Percentiles rank a stretch among this genome's conserved stretches.
Evolutionary conservation across 805 yeast species (phyloP).

Genomic region (Hanseniaspora taiwanica): DNA sequence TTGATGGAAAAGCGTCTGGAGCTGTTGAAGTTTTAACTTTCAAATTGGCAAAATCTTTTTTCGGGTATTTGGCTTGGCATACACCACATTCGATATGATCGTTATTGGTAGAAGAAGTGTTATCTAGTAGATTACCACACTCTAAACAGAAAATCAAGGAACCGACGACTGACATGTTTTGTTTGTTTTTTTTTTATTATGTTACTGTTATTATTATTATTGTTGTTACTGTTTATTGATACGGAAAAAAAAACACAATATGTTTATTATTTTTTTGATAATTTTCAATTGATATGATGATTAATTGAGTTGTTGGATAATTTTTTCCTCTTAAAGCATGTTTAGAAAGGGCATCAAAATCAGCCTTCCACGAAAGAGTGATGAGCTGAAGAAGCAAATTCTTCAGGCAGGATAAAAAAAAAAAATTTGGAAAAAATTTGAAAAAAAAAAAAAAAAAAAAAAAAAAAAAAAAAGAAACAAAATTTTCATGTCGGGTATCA

Average conservation of each 20-base stretch:
- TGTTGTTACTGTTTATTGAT: too few species aligned
- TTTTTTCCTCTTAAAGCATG: too few species aligned
- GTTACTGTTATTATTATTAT: too few species aligned
- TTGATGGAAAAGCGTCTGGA: conserved; percentile 88
- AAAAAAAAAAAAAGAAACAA: background rate
- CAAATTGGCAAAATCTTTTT: conserved; percentile 49
- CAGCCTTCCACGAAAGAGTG: background rate
- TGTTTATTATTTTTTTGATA: too few species aligned
- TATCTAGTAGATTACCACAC: conserved; percentile 81
- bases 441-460: background rate
- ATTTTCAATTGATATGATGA: too few species aligned
- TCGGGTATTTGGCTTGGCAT: conserved; percentile 27
- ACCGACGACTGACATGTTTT: conserved; percentile 82
- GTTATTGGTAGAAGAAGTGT: conserved; percentile 22
- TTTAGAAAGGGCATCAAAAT: background rate
- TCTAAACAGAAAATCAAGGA: conserved; percentile 84
- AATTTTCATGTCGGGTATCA: background rate
- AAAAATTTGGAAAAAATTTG: background rate
- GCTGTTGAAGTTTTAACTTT: conserved; percentile 81
- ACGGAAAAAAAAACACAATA: too few species aligned
- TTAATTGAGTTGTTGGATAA: too few species aligned
- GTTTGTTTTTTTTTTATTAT: background rate
- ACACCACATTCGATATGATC: conserved; percentile 42
- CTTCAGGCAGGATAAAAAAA: background rate
- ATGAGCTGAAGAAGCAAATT: background rate